phyloP scores from a whole-genome alignment of 2,329 filamentous ascomycete species.

The Colletotrichum salicis region DNA sequence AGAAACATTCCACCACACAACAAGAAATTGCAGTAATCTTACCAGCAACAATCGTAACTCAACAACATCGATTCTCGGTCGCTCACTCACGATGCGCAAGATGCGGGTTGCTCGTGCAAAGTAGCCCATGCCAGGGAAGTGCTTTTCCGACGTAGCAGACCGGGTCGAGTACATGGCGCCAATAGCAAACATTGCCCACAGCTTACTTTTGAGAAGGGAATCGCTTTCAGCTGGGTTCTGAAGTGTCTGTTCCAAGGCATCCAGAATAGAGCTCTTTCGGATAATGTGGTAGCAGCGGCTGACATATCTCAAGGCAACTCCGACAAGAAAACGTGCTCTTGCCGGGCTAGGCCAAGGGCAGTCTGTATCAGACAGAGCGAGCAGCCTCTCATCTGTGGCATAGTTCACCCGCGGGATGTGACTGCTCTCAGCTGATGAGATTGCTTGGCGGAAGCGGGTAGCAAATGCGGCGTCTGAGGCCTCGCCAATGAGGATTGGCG shows the following conservation, averaged over 20 bases:
- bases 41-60: constrained; percentile 57
- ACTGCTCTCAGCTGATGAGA: constrained; percentile 43
- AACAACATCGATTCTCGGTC: constrained; percentile 54
- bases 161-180: constrained; percentile 57
- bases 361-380: constrained; percentile 43
- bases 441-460: constrained; percentile 48
- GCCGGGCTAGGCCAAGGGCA: constrained; percentile 52
- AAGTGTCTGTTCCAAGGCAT: constrained; percentile 50
- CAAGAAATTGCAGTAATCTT: constrained; percentile 27
- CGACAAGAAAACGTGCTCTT: constrained; percentile 49
- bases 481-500: constrained; percentile 49
- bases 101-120: constrained; percentile 53
- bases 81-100: constrained; percentile 52
- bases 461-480: constrained; percentile 50
- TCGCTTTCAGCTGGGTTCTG: constrained; percentile 46
- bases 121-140: constrained; percentile 56
- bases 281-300: constrained; percentile 55
- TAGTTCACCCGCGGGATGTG: constrained; percentile 49
- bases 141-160: constrained; percentile 44
- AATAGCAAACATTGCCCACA: constrained; percentile 57
- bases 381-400: constrained; percentile 44
- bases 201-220: constrained; percentile 49
- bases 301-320: constrained; percentile 53
- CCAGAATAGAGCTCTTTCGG: constrained; percentile 49
- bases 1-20: too few species aligned